Evolutionary conservation across 768 basidiomycete genomes (phyloP).

Genomic region (Mycena alexandri): DNA sequence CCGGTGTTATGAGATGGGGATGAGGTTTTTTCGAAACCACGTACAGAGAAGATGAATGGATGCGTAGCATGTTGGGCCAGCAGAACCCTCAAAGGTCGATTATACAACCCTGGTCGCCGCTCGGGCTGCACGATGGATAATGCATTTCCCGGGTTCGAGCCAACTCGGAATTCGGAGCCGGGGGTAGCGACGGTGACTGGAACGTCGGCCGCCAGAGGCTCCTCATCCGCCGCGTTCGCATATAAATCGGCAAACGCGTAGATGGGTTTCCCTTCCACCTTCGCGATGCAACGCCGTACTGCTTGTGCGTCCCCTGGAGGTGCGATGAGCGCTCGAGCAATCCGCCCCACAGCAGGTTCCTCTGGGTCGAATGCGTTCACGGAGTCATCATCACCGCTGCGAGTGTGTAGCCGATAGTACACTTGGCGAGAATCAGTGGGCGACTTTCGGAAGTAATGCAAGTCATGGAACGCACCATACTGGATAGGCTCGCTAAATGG

Average conservation of each 20-base stretch:
- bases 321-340: not conserved
- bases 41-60: too few relatives aligned
- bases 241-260: slow-evolving; percentile 12
- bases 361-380: not conserved
- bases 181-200: not conserved
- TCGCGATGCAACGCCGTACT: slow-evolving; percentile 17
- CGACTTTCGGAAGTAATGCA: too few relatives aligned
- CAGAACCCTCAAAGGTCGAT: not conserved
- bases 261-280: slow-evolving; percentile 7
- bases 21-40: too few relatives aligned
- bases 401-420: slow-evolving; percentile 19
- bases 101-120: slow-evolving; percentile 10
- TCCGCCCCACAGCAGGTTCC: slow-evolving; percentile 9
- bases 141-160: not conserved
- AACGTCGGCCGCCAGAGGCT: not conserved
- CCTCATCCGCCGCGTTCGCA: not conserved
- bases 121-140: slow-evolving; percentile 21
- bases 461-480: not conserved
- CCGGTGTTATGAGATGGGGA: too few relatives aligned
- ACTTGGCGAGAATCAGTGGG: not conserved
- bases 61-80: not conserved
- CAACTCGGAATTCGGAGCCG: not conserved
- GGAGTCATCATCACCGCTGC: not conserved
- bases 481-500: not conserved
- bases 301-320: not conserved